phyloP scores from a whole-genome alignment of 306 rosid species.

The Corylus heterophylla region DNA sequence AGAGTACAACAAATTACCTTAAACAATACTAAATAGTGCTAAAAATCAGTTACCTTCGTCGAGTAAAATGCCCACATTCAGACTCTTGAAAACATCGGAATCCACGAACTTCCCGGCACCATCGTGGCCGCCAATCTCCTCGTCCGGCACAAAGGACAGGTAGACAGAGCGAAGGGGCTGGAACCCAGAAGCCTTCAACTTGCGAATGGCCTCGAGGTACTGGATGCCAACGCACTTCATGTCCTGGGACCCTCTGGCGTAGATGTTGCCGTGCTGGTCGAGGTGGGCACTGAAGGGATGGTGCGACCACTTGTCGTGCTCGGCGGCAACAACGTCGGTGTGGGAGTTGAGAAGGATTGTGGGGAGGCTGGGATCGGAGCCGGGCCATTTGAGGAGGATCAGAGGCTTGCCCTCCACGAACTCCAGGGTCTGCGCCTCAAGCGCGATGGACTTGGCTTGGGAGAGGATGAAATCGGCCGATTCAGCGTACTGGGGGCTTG shows the following conservation, averaged over 20 bases:
- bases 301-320: conserved; percentile 69
- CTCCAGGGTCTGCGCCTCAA: conserved; percentile 63
- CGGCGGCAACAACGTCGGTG: conserved; percentile 84
- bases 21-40: neutral
- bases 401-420: conserved; percentile 66
- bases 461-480: conserved; percentile 56
- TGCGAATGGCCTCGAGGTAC: conserved; percentile 83
- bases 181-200: conserved; percentile 51
- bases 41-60: conserved; percentile 66
- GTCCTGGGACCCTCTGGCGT: conserved; percentile 88
- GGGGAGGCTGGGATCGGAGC: conserved; percentile 59
- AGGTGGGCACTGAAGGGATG: conserved; percentile 69
- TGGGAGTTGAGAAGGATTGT: conserved; percentile 86
- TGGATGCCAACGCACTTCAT: conserved; percentile 97
- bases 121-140: conserved; percentile 83
- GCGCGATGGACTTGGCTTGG: conserved; percentile 63
- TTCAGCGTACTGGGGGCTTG: conserved; percentile 64
- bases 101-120: conserved; percentile 61
- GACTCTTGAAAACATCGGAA: conserved; percentile 47
- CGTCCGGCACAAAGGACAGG: conserved; percentile 80
- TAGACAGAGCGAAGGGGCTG: conserved; percentile 56
- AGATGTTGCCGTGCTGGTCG: conserved; percentile 48
- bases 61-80: conserved; percentile 78
- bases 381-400: conserved; percentile 78
- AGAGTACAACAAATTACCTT: neutral